phyloP scores from a whole-genome alignment of 2,329 filamentous ascomycete species.

The Paraphoma chrysanthemicola region DNA sequence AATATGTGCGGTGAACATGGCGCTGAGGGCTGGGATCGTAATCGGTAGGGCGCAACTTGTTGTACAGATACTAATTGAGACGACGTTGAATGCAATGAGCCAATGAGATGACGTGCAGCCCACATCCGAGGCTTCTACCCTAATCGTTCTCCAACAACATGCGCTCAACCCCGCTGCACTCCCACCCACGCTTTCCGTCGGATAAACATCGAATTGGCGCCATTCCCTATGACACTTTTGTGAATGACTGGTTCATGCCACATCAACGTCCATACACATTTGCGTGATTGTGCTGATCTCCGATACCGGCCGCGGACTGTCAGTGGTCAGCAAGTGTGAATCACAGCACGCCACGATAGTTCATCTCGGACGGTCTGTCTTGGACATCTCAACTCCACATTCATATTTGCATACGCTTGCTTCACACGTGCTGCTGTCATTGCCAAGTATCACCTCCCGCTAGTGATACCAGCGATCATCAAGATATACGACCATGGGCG shows the following conservation, averaged over 20 bases:
- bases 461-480: background rate
- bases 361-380: background rate
- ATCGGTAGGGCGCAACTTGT: background rate
- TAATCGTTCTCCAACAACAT: conserved; percentile 1
- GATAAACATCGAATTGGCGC: background rate
- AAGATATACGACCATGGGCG: conserved; percentile 43
- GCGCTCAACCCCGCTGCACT: background rate
- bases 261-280: background rate
- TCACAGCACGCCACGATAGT: background rate
- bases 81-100: background rate
- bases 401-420: background rate
- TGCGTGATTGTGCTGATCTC: background rate
- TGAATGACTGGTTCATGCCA: background rate
- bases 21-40: too few species aligned
- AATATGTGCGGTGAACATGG: too few species aligned
- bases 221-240: background rate
- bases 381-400: background rate
- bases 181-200: background rate
- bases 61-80: background rate
- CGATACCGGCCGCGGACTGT: conserved; percentile 8
- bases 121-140: conserved; percentile 1
- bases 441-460: background rate
- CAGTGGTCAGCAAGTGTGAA: background rate
- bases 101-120: background rate
- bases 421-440: background rate